Evolutionary conservation across 2,329 filamentous ascomycete genomes (phyloP), one percentile per base, ranked within the genome.

Genomic region (Colletotrichum incanum): DNA sequence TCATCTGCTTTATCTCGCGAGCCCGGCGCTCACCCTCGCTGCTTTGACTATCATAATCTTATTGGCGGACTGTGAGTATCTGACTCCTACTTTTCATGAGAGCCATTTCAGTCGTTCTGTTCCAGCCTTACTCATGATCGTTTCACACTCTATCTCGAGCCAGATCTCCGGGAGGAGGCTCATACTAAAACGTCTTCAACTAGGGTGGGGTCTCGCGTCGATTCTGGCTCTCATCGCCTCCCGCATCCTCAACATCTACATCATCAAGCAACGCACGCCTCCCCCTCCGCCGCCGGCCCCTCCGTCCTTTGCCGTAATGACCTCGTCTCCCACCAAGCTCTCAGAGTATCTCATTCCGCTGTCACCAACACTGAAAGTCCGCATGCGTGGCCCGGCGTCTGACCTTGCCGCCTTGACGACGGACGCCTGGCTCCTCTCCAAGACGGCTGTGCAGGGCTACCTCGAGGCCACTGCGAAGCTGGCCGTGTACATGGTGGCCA

Each of bases 371-470:
- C 82, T 86, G 0, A 85, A 84, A 75, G 83, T 91, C 1, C 81
- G 86, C 16, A 82, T 92, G 52, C 84, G 85, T 37, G 91, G 90
- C 5, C 77, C 82, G 5, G 82, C 86, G 9, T 83, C 87, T 41
- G 90, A 92, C 76, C 82, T 92, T 8, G 88, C 89, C 68, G 89
- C 89, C 39, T 84, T 92, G 50, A 91, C 89, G 1, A 86, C 87
- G 3, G 86, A 87, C 3, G 76, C 84, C 37, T 92, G 89, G 90
- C 79, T 92, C 56, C 82, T 85, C 14, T 81, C 85, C 49, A 85
- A 87, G 77, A 89, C 86, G 0, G 79, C 82, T 34, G 58, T 84
- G 2, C 86, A 91, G 74, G 83, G 85, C 39, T 88, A 86, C 75
- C 79, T 89, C 64, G 86, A 87, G 72, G 87, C 88, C 0, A 76